phyloP scores from a whole-genome alignment of 1,139 yeast genomes.

The Ashbya aceris region DNA sequence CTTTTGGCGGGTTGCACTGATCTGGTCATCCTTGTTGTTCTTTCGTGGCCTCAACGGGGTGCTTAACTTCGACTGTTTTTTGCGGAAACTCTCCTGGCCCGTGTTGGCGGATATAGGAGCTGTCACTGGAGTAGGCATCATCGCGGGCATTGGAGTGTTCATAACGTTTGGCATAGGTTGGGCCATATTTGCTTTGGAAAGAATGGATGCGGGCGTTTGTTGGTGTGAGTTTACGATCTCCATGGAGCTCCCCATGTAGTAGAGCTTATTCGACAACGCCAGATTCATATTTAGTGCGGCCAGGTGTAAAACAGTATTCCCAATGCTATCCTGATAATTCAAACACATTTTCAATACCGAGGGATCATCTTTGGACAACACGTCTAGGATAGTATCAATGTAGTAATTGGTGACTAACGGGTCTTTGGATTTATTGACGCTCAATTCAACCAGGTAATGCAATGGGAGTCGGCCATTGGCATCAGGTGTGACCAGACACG shows the following conservation, averaged over 20 bases:
- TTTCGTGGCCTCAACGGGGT: conserved; percentile 13
- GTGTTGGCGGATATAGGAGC: conserved; percentile 6
- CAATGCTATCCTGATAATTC: conserved; percentile 60
- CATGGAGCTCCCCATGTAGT: conserved; percentile 26
- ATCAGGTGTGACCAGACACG: conserved; percentile 66
- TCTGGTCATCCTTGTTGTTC: conserved; percentile 1
- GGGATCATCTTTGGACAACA: conserved; percentile 30
- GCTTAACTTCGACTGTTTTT: conserved; percentile 7
- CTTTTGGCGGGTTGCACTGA: conserved; percentile 1
- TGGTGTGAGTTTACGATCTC: conserved; percentile 22
- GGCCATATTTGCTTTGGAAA: conserved; percentile 24
- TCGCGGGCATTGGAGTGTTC: conserved; percentile 1
- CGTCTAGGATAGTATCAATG: conserved; percentile 31
- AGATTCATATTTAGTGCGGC: conserved; percentile 35
- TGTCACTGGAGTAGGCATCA: conserved; percentile 5
- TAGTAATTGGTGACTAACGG: conserved; percentile 33
- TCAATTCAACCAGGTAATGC: conserved; percentile 60
- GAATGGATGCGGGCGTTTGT: conserved; percentile 26
- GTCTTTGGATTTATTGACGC: conserved; percentile 43
- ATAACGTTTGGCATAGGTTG: not conserved
- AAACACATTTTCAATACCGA: conserved; percentile 51
- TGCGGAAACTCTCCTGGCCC: not conserved
- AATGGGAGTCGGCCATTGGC: conserved; percentile 62
- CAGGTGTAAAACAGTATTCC: conserved; percentile 60
- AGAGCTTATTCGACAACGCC: conserved; percentile 25